A percentile compares a stretch with the other conserved stretches of the same genome.
phyloP scores from a whole-genome alignment of 768 basidiomycete genomes.

The Tricholoma sp. region DNA sequence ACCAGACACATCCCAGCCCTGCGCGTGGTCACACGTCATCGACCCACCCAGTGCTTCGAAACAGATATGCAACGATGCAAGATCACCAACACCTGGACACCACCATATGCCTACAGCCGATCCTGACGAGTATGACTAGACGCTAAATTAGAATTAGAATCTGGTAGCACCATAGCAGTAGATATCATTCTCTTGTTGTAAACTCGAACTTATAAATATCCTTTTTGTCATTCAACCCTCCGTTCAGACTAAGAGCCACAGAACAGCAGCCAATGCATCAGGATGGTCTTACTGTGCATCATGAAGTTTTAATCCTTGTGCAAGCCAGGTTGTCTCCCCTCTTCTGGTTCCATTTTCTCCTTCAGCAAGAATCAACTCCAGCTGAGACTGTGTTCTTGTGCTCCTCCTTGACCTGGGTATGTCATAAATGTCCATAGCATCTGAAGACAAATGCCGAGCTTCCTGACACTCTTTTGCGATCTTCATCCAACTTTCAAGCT shows the following conservation, averaged over 20 bases:
- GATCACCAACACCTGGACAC: neutral
- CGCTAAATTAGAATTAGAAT: neutral
- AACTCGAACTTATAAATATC: neutral
- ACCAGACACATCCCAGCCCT: neutral
- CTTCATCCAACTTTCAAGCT: no score
- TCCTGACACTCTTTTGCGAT: no score
- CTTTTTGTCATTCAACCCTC: neutral
- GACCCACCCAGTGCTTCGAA: neutral
- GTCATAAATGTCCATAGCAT: no score
- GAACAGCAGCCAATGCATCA: neutral
- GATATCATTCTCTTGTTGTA: neutral
- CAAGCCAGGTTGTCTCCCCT: no score
- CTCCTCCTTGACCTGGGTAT: no score
- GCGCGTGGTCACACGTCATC: neutral
- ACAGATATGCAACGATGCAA: neutral
- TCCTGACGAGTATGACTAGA: neutral
- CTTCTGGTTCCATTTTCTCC: no score
- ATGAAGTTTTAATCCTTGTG: no score
- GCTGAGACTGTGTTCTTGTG: no score
- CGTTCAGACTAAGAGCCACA: neutral
- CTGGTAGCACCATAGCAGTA: neutral
- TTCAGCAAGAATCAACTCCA: no score
- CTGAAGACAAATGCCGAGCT: no score
- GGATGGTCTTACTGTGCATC: no score
- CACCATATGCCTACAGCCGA: neutral